A percentile compares a stretch with the other conserved stretches of the same genome.
Evolutionary conservation across 108 stramenopile species (phyloP).

Genomic region (Schizochytrium sp.): DNA sequence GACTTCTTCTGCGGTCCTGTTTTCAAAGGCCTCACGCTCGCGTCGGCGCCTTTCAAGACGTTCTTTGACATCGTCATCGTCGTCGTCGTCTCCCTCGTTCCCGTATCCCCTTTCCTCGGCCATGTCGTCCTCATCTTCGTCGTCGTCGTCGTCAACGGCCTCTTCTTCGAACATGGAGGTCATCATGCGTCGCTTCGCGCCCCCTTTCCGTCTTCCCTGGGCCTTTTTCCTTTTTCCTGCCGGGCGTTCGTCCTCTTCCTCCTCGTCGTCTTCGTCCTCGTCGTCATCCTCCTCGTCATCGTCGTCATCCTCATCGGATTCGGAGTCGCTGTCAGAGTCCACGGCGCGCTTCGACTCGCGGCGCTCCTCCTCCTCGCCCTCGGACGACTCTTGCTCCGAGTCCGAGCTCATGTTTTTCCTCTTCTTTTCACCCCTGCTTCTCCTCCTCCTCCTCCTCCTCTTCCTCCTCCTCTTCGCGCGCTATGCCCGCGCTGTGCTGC

Average conservation of each 20-base stretch:
- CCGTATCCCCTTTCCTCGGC: neutral
- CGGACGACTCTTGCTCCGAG: neutral
- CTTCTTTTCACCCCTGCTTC: no score
- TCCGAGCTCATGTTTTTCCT: neutral
- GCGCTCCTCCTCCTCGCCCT: neutral
- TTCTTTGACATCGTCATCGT: slow-evolving; percentile 25
- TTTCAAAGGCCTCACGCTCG: neutral
- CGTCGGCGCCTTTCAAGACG: neutral
- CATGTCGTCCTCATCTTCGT: neutral
- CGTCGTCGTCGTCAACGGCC: slow-evolving; percentile 47
- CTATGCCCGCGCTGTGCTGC: no score
- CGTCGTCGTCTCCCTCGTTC: slow-evolving; percentile 21
- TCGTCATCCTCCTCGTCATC: slow-evolving; percentile 67
- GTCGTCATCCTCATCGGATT: slow-evolving; percentile 71
- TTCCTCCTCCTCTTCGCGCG: no score
- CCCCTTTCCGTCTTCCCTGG: slow-evolving; percentile 32
- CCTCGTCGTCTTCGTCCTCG: slow-evolving; percentile 50
- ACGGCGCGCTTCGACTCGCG: neutral
- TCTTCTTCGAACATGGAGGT: slow-evolving; percentile 30
- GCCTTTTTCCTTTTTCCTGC: slow-evolving; percentile 64
- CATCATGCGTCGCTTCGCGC: slow-evolving; percentile 21
- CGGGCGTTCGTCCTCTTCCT: slow-evolving; percentile 61
- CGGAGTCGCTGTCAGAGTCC: slow-evolving; percentile 51
- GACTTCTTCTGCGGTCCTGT: slow-evolving; percentile 1
- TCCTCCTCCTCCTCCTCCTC: no score